A percentile compares a stretch with the other conserved stretches of the same genome.
These are phyloP conservation scores for Wickerhamiella shivajii DNA, from an alignment of 805 yeast species.

Conservation along the genomic window DNA sequence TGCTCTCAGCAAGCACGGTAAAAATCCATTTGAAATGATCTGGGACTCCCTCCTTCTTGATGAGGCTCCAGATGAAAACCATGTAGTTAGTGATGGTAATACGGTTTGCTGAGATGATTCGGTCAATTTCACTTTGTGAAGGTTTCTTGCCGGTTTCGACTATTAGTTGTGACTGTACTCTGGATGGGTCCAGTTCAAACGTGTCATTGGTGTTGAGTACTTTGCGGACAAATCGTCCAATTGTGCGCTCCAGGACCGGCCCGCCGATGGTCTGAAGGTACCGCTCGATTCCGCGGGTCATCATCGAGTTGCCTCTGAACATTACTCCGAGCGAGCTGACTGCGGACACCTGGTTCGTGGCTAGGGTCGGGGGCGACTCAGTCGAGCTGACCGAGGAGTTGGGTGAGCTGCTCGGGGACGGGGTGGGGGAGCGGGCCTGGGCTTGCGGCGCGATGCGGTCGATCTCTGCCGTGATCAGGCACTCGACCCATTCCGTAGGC, in stretches of 20 bases:
- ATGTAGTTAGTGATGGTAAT: slow-evolving; percentile 33
- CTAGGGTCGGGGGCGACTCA: too few species aligned
- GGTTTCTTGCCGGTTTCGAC: slow-evolving; percentile 23
- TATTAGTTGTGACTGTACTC: slow-evolving; percentile 16
- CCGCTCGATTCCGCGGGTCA: slow-evolving; percentile 68
- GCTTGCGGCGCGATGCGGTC: slow-evolving; percentile 11
- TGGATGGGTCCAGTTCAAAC: slow-evolving; percentile 72
- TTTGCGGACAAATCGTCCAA: slow-evolving; percentile 52
- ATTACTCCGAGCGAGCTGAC: slow-evolving; percentile 29
- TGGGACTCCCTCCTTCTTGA: slow-evolving; percentile 16
- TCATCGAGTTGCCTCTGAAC: slow-evolving; percentile 73
- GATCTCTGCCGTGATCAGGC: slow-evolving; percentile 55
- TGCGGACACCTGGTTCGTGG: too few species aligned
- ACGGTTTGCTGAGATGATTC: slow-evolving; percentile 34
- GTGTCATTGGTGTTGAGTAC: slow-evolving; percentile 36
- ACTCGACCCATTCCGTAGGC: slow-evolving; percentile 60
- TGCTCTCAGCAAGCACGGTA: slow-evolving; percentile 10
- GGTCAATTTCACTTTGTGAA: slow-evolving; percentile 26
- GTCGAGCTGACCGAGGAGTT: too few species aligned
- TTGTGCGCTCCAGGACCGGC: slow-evolving; percentile 56
- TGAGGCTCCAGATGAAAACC: slow-evolving; percentile 15
- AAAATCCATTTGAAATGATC: slow-evolving; percentile 16
- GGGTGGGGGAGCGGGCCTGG: too few species aligned
- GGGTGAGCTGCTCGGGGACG: too few species aligned
- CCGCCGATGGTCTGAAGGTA: slow-evolving; percentile 66